Base-by-base conservation (phyloP, 495 filamentous ascomycete species). In the Tuber magnatum region DNA sequence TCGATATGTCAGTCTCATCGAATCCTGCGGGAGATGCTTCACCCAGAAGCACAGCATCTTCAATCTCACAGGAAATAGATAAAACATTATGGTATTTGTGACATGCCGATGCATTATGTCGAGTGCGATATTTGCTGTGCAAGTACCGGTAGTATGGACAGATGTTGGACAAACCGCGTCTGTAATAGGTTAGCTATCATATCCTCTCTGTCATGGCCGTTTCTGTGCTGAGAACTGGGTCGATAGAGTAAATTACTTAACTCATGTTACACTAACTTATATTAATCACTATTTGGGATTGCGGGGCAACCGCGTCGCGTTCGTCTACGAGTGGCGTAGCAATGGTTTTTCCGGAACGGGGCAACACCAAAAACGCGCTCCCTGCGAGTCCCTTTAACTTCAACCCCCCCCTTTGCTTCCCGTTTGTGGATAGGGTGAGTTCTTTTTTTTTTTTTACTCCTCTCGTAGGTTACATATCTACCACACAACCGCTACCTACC, bases 241-340 rank as follows among this genome's bases (percentile, higher is more conserved):
- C 32, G 56, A 65, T 35, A 32, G n/a, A 65, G 56, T 65, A 10
- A 0, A n/a, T n/a, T n/a, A n/a, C n/a, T 65, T 32, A 65, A 65
- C 56, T 20, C 56, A 35, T 65, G 56, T 65, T 65, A 35, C 56
- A 65, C 56, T 65, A 20, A 65, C 16, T 40, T n/a, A n/a, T n/a
- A n/a, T n/a, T 40, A 40, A 40, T 40, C 24, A 28, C n/a, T 2
- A 32, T 14, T 32, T 61, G 51, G n/a, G 56, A 65, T 35, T 65
- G 56, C 56, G 56, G 56, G 56, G 56, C 56, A 65, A 35, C 14
- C 56, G 56, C 56, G 56, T 65, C 56, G 56, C 56, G 56, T 65
- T 35, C 3, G 28, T 65, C 56, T 6, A 18, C 28, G 3, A 16
- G 51, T 12, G 51, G 51, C 10, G n/a, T 1, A 32, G n/a, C 16